phyloP scores from a whole-genome alignment of 208 protist genomes.

The Leishmania amazonensis region DNA sequence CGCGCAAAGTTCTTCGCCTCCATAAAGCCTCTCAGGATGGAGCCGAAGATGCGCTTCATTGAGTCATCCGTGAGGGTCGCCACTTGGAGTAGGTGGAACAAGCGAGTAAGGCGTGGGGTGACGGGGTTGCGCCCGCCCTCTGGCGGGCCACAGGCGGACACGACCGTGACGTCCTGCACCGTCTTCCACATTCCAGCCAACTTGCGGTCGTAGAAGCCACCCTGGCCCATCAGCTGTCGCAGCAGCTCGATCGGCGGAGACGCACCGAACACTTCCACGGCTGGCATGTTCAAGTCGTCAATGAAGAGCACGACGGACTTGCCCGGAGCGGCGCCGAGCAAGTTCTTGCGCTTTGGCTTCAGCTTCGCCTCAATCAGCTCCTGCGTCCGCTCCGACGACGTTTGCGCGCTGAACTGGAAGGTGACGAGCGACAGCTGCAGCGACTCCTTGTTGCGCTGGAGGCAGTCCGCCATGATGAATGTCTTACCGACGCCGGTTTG shows the following conservation, averaged over 20 bases:
- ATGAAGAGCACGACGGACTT: constrained; percentile 96
- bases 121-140: constrained; percentile 96
- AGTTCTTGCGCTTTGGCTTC: constrained; percentile 95
- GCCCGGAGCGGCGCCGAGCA: constrained; percentile 94
- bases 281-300: constrained; percentile 98
- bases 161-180: constrained; percentile 94
- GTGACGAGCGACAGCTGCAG: constrained; percentile 82
- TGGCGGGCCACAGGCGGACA: constrained; percentile 96
- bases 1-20: constrained; percentile 80
- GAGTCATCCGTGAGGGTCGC: constrained; percentile 93
- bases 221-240: constrained; percentile 96
- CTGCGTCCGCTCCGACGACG: constrained; percentile 94
- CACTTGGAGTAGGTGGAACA: constrained; percentile 96
- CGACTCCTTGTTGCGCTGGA: constrained; percentile 73
- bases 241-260: constrained; percentile 98
- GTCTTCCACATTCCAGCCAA: constrained; percentile 94
- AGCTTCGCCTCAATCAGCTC: constrained; percentile 97
- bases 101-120: constrained; percentile 91
- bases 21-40: constrained; percentile 94
- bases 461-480: constrained; percentile 91
- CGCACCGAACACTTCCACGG: constrained; percentile 96
- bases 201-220: constrained; percentile 97
- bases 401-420: constrained; percentile 97
- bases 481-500: constrained; percentile 96
- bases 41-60: constrained; percentile 95